Evolutionary conservation across 139 green algal species (phyloP), one percentile per base, ranked within the genome.

Genomic region (Chlorella sp.): DNA sequence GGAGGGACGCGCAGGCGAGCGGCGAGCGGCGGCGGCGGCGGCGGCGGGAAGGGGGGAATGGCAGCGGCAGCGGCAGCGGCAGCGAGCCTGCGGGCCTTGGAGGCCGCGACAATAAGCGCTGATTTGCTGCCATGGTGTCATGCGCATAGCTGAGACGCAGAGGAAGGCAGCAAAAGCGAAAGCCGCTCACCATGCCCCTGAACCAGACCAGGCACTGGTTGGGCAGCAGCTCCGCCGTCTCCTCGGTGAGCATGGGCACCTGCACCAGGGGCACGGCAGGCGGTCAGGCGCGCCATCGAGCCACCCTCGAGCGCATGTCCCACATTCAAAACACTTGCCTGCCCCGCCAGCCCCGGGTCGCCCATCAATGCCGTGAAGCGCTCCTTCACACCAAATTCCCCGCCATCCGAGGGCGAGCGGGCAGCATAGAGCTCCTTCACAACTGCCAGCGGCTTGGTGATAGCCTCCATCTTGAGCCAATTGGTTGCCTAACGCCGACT

Each of bases 181-280:
- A n/a, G 26, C 36, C 28, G 57, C 94, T 88, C 73, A 97, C 95
- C 95, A 97, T 96, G 87, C 95, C 95, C 34, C 88, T 37, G 84
- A 92, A 95, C 18, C 94, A 90, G 12, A 97, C 95, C 11, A 97
- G 91, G 81, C 81, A 93, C 85, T 93, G 85, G 75, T 94, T 90
- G 14, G 93, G 91, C 32, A 97, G 89, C 7, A 34, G 53, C 3
- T 97, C 95, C 0, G 89, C 86, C 0, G 68, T 89, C 0, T 88
- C 81, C 2, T 83, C 36, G 0, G 89, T 94, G 11, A 97, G 81
- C 11, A 91, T 26, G 0, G 94, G 94, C 11, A 96, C 85, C 95
- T 97, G 89, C 37, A 30, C 18, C 2, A 15, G 57, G 42, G 53
- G 12, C 14, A 26, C 22, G 30, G 28, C 24, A 42, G 21, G 4